phyloP scores from a whole-genome alignment of 2,329 filamentous ascomycete species.

The Curvularia lunata region DNA sequence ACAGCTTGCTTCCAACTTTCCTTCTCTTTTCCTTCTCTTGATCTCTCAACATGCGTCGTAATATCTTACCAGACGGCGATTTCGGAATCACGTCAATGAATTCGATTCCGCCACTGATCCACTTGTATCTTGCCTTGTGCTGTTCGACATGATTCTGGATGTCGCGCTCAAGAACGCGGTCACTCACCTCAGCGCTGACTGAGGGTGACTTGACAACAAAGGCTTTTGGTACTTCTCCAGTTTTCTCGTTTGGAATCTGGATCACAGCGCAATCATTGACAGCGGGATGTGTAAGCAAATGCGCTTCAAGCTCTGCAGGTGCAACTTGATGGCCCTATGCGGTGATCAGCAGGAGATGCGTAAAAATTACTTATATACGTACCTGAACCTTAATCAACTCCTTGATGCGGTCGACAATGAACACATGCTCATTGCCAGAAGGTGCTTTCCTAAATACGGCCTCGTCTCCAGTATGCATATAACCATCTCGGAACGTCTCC shows the following conservation, averaged over 20 bases:
- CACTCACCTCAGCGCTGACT: conserved; percentile 59
- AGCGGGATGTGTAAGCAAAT: conserved; percentile 73
- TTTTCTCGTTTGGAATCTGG: conserved; percentile 68
- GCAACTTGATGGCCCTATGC: conserved; percentile 78
- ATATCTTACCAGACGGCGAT: conserved; percentile 68
- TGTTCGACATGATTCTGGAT: conserved; percentile 66
- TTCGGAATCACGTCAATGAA: conserved; percentile 61
- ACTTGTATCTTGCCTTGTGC: conserved; percentile 67
- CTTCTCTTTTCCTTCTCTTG: conserved; percentile 73
- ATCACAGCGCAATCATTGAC: conserved; percentile 85
- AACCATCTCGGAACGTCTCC: conserved; percentile 79
- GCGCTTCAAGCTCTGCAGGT: conserved; percentile 81
- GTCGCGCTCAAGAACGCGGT: conserved; percentile 55
- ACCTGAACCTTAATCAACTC: conserved; percentile 81
- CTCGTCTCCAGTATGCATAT: conserved; percentile 87
- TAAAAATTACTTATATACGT: conserved; percentile 21
- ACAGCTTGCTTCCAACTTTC: conserved; percentile 71
- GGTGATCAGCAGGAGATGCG: not conserved
- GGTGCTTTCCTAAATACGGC: conserved; percentile 62
- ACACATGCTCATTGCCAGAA: conserved; percentile 76
- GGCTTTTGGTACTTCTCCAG: conserved; percentile 69
- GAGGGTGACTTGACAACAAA: conserved; percentile 66
- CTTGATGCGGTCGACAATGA: conserved; percentile 83
- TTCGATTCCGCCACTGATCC: conserved; percentile 66
- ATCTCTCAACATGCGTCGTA: conserved; percentile 71